Evolutionary conservation across 2,329 filamentous ascomycete genomes (phyloP).

Genomic region (Rutstroemia sp.): DNA sequence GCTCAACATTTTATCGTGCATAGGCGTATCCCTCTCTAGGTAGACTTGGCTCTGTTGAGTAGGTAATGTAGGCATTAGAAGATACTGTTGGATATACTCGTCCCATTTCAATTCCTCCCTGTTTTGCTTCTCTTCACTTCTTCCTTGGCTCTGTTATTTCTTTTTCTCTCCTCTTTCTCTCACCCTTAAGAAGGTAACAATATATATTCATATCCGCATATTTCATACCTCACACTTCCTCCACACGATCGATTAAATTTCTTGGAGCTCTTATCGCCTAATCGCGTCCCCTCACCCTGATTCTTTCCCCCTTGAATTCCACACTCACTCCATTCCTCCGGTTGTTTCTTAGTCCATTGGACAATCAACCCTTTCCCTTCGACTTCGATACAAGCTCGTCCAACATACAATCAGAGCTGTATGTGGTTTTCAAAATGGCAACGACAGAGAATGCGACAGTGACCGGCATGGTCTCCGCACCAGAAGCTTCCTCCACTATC

Average conservation of each 20-base stretch:
- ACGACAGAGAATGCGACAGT: slow-evolving; percentile 20
- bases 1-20: no score
- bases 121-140: no score
- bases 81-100: no score
- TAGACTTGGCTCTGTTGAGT: no score
- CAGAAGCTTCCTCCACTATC: slow-evolving; percentile 11
- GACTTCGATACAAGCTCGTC: not conserved
- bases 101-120: no score
- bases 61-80: no score
- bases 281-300: not conserved
- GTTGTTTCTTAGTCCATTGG: not conserved
- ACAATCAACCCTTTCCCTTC: not conserved
- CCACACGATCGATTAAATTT: not conserved
- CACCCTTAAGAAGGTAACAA: no score
- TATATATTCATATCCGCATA: no score
- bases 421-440: slow-evolving; percentile 14
- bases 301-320: not conserved
- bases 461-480: slow-evolving; percentile 15
- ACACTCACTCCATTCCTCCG: not conserved
- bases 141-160: no score
- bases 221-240: no score
- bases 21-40: no score
- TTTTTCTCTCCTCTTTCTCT: no score
- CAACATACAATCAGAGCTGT: not conserved
- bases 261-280: not conserved